phyloP scores from a whole-genome alignment of 2,329 filamentous ascomycete species.

The Monosporascus sp. region DNA sequence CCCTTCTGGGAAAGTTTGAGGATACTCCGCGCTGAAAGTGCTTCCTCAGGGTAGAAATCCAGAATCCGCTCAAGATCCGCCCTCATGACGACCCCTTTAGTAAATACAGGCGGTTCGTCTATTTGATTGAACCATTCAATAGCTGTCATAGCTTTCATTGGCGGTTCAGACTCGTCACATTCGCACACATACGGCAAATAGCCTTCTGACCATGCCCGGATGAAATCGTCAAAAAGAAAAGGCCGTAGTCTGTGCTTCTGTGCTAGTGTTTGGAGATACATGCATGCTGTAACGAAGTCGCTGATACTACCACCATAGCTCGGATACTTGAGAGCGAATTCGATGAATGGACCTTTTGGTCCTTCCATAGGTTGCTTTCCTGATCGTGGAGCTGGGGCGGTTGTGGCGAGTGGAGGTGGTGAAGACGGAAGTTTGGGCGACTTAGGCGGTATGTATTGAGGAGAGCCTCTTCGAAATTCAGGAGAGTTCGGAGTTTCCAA shows the following conservation, averaged over 20 bases:
- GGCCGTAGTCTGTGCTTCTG: conserved; percentile 20
- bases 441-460: conserved; percentile 7
- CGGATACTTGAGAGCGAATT: conserved; percentile 23
- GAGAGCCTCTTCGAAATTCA: conserved; percentile 5
- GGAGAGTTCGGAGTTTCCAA: neutral
- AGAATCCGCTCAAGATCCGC: conserved; percentile 23
- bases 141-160: conserved; percentile 17
- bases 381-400: neutral
- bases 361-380: neutral
- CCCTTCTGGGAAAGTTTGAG: conserved; percentile 6
- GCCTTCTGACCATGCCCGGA: conserved; percentile 26
- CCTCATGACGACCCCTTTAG: conserved; percentile 22
- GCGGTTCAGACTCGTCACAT: conserved; percentile 18
- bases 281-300: conserved; percentile 26
- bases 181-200: conserved; percentile 25
- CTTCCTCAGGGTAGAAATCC: conserved; percentile 21
- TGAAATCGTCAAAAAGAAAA: conserved; percentile 30
- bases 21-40: conserved; percentile 5
- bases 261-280: conserved; percentile 19
- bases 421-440: conserved; percentile 7
- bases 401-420: neutral
- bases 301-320: conserved; percentile 21
- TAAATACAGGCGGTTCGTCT: conserved; percentile 23
- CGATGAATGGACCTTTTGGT: conserved; percentile 18
- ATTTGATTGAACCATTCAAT: conserved; percentile 30